Percentiles rank a stretch among this genome's conserved stretches.
phyloP scores from a whole-genome alignment of 345 rosid genomes.

The Heritiera fomes region DNA sequence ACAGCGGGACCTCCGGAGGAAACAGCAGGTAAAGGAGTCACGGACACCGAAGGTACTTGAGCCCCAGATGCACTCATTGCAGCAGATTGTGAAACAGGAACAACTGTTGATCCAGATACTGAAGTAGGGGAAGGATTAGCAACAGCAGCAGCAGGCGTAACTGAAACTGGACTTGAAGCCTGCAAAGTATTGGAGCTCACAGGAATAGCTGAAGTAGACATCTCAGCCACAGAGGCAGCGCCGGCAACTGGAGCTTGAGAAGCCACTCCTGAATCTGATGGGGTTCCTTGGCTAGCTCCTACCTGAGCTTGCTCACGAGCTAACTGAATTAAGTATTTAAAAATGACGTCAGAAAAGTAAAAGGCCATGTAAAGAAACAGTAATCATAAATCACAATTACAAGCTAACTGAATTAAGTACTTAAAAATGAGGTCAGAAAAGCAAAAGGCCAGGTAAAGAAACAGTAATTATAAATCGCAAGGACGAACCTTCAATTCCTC shows the following conservation, averaged over 20 bases:
- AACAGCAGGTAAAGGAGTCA: constrained; percentile 38
- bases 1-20: constrained; percentile 37
- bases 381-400: constrained; percentile 31
- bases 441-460: constrained; percentile 18
- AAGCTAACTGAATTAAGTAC: constrained; percentile 69
- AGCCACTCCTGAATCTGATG: constrained; percentile 42
- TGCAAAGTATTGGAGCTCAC: constrained; percentile 49
- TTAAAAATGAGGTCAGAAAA: constrained; percentile 28
- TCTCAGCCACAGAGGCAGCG: constrained; percentile 44
- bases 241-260: constrained; percentile 45
- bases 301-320: constrained; percentile 90
- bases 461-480: constrained; percentile 24
- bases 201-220: constrained; percentile 38
- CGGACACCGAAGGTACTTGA: constrained; percentile 27
- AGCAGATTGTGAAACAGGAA: constrained; percentile 40
- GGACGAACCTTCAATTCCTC: constrained; percentile 83
- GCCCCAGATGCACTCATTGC: constrained; percentile 31
- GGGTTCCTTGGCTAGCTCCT: constrained; percentile 48
- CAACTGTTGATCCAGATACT: constrained; percentile 48
- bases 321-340: constrained; percentile 50
- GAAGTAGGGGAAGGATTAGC: constrained; percentile 40
- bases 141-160: constrained; percentile 41
- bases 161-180: constrained; percentile 65
- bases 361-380: constrained; percentile 22
- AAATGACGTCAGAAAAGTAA: constrained; percentile 28